Evolutionary conservation across 306 rosid genomes (phyloP).

Genomic region (Begonia loranthoides): DNA sequence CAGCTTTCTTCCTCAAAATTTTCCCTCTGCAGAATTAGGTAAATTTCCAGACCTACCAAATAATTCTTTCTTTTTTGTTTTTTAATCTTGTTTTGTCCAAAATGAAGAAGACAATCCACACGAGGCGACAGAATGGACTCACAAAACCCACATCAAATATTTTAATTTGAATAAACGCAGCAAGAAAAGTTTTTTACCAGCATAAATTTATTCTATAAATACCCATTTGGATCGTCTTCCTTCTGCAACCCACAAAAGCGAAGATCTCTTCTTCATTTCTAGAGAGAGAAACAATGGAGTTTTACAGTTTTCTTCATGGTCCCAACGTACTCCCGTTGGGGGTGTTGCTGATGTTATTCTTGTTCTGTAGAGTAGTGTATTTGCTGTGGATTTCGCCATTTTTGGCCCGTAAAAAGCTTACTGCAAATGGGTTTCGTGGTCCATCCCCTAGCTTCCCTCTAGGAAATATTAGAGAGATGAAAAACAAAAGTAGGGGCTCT

Average conservation of each 20-base stretch:
- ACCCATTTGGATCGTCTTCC: neutral
- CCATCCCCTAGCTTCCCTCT: slow-evolving; percentile 68
- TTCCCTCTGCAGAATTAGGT: too few species aligned
- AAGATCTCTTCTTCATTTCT: neutral
- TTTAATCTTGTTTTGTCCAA: too few species aligned
- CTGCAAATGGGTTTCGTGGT: slow-evolving; percentile 54
- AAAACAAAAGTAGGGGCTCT: slow-evolving; percentile 15
- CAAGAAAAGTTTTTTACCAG: too few species aligned
- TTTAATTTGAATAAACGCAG: too few species aligned
- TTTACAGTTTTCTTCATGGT: neutral
- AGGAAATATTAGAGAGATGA: slow-evolving; percentile 61
- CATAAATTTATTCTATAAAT: neutral
- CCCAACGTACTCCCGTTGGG: neutral
- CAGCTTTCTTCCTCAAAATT: too few species aligned
- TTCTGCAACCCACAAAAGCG: neutral
- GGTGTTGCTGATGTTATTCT: neutral
- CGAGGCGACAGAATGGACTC: too few species aligned
- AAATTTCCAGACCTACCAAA: too few species aligned
- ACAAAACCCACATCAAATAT: too few species aligned
- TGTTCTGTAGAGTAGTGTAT: neutral
- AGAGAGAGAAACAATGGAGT: slow-evolving; percentile 2
- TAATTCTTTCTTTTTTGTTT: too few species aligned
- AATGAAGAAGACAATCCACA: too few species aligned
- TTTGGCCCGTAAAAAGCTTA: slow-evolving; percentile 25
- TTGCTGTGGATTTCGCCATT: slow-evolving; percentile 27